These are phyloP conservation scores for Scedosporium apiospermum DNA, from an alignment of 2,329 filamentous ascomycete genomes.

Conservation along the genomic window DNA sequence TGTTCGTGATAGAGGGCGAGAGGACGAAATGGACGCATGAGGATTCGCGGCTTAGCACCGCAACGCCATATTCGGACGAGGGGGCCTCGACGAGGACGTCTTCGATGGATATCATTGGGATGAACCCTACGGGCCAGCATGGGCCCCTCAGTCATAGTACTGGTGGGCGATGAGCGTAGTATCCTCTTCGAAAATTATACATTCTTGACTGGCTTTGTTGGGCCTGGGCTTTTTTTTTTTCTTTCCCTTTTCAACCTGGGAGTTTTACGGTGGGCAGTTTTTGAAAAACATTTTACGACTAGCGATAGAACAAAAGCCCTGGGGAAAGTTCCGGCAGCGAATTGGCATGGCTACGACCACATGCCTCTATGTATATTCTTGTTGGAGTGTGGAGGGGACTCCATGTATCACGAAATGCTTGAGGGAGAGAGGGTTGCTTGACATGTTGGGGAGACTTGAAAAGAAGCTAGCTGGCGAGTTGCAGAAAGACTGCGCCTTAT, in stretches of 20 bases:
- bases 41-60: background rate
- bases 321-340: background rate
- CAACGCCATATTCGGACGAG: conserved; percentile 10
- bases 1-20: conserved; percentile 25
- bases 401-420: too few species aligned
- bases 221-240: background rate
- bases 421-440: too few species aligned
- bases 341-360: background rate
- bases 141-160: conserved; percentile 10
- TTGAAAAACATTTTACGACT: background rate
- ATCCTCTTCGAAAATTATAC: background rate
- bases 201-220: background rate
- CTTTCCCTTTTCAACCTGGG: background rate
- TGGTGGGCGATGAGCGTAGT: background rate
- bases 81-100: conserved; percentile 16
- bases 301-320: background rate
- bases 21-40: conserved; percentile 4
- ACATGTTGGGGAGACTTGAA: too few species aligned
- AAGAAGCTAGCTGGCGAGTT: background rate
- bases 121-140: conserved; percentile 14
- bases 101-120: conserved; percentile 12
- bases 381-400: too few species aligned
- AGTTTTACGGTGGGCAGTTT: background rate
- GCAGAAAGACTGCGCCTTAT: background rate
- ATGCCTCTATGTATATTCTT: too few species aligned